Evolutionary conservation across 805 yeast genomes (phyloP), one percentile per base, ranked within the genome.

Genomic region (Wickerhamomyces bovis): DNA sequence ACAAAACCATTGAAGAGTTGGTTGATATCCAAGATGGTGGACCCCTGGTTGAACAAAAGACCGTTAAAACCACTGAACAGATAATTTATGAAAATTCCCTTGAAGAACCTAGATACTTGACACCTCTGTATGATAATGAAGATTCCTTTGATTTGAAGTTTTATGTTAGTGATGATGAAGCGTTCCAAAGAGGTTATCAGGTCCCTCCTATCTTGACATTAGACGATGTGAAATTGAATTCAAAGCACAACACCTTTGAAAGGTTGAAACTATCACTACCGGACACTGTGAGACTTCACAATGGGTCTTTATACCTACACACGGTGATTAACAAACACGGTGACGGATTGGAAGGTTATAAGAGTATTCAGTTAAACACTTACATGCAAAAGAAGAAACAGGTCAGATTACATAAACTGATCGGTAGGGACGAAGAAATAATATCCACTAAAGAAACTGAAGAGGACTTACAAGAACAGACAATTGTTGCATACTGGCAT

Each of bases 251-350:
- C 2, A 22, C 25, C 19, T 11, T 53, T 1, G 21, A 41, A 25
- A 51, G 52, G 21, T 41, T 53, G 31, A 42, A 47, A 9, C 25
- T 55, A 2, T 12, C 40, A 3, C 43, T 53, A 3, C 48, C 57
- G 19, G 55, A 58, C 10, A 49, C 56, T 13, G 56, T 60, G 42
- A 55, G 48, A 26, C 44, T 46, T 25, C 40, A 53, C 35, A 66
- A 68, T 49, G 70, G 67, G 2, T 57, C 70, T 12, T 38, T 70
- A 2, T 68, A 53, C 46, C 61, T 67, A 23, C 72, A 69, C 39
- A 46, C 66, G 6, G 54, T 51, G 38, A 49, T 65, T 25, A 51
- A 56, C 21, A 53, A 53, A 36, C 38, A 45, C 31, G 51, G 50
- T 22, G 42, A 44, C 15, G 53, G 50, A 9, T 54, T 58, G 11